phyloP scores from a whole-genome alignment of 2,329 filamentous ascomycete genomes.

The Apiospora kogelbergensis region DNA sequence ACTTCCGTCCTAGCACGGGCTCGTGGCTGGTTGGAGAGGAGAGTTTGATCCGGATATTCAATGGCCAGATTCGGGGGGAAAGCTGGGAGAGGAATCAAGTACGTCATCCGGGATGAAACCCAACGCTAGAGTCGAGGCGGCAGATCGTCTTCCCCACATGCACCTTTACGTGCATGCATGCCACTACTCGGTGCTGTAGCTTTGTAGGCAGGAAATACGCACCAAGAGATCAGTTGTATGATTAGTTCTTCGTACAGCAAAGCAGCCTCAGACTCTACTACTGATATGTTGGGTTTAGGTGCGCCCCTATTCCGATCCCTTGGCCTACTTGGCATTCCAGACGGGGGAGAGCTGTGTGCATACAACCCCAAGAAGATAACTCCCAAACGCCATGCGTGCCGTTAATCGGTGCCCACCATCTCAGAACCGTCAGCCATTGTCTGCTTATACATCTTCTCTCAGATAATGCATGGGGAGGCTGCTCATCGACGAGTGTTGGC shows the following conservation, averaged over 20 bases:
- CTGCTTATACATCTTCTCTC: slow-evolving; percentile 14
- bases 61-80: neutral
- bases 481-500: slow-evolving; percentile 24
- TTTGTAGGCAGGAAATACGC: no score
- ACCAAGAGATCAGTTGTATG: no score
- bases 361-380: neutral
- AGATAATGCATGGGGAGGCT: slow-evolving; percentile 17
- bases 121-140: neutral
- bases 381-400: neutral
- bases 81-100: neutral
- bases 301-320: neutral
- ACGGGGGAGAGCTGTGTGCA: neutral
- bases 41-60: neutral
- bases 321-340: neutral
- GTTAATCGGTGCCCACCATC: neutral
- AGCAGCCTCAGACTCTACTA: neutral
- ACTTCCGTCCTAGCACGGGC: neutral
- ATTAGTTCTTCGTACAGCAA: no score
- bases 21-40: neutral
- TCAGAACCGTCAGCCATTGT: neutral
- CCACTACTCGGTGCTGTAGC: no score
- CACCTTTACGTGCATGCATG: no score
- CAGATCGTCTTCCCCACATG: neutral
- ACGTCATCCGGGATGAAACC: neutral
- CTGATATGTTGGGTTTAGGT: neutral